These are phyloP conservation scores for Cajanus cajan DNA, from an alignment of 306 rosid genomes.

Conservation along the genomic window DNA sequence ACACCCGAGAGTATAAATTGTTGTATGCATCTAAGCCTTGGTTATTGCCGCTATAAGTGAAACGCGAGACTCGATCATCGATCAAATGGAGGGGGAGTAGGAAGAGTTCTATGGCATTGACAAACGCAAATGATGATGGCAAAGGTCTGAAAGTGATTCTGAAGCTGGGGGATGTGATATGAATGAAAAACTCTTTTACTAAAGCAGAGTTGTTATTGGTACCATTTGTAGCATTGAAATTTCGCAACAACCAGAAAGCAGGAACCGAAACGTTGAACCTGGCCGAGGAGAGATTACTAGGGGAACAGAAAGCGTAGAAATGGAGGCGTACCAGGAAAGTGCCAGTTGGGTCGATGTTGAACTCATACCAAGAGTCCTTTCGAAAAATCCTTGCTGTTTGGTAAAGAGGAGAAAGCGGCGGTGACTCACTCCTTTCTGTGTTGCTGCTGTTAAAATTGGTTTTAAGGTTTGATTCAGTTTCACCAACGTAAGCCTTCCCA, in stretches of 20 bases:
- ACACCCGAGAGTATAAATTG: slow-evolving; percentile 6
- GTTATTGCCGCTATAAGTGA: background rate
- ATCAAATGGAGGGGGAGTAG: slow-evolving; percentile 20
- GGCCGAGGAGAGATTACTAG: slow-evolving; percentile 28
- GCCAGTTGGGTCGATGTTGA: background rate
- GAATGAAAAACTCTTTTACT: slow-evolving; percentile 34
- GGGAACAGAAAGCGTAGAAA: slow-evolving; percentile 43
- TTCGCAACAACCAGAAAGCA: slow-evolving; percentile 16
- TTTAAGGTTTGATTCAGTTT: slow-evolving; percentile 2
- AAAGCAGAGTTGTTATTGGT: background rate
- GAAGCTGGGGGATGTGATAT: background rate
- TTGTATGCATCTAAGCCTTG: fast-evolving
- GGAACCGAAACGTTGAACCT: slow-evolving; percentile 42
- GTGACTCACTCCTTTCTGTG: background rate
- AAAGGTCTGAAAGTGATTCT: slow-evolving; percentile 35
- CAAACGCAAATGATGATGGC: slow-evolving; percentile 35
- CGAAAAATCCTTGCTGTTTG: slow-evolving; percentile 35
- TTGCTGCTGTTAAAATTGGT: background rate
- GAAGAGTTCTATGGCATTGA: slow-evolving; percentile 55
- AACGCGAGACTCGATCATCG: fast-evolving
- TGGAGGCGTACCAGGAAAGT: slow-evolving; percentile 52
- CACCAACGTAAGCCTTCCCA: background rate
- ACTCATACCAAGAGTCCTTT: background rate
- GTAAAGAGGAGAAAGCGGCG: slow-evolving; percentile 17
- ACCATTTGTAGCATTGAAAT: background rate